phyloP scores from a whole-genome alignment of 2,329 filamentous ascomycete genomes.

The Diaporthe australafricana region DNA sequence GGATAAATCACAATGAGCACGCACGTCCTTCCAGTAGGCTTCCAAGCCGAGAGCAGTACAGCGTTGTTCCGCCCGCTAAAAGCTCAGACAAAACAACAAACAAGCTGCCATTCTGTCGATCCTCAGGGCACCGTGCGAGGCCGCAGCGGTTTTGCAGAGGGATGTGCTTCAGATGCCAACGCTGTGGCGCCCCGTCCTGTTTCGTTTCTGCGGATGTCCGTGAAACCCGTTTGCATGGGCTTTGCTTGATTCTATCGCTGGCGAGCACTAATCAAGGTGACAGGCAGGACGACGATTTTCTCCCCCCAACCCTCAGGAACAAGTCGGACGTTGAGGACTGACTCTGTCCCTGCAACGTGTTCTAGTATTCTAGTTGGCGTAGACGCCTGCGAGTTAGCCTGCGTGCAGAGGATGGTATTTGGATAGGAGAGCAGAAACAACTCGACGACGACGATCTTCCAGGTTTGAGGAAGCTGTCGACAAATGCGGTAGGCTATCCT shows the following conservation, averaged over 20 bases:
- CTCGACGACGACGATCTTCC: not conserved
- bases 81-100: conserved; percentile 7
- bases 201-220: conserved; percentile 17
- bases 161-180: not conserved
- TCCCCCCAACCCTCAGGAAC: not conserved
- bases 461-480: not conserved
- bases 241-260: not conserved
- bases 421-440: not conserved
- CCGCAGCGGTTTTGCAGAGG: not conserved
- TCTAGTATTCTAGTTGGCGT: too few species aligned
- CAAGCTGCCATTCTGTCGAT: not conserved
- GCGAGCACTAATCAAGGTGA: not conserved
- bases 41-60: not conserved
- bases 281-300: not conserved
- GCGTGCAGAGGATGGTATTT: not conserved
- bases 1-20: not conserved
- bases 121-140: not conserved
- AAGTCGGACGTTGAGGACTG: not conserved
- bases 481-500: conserved; percentile 2
- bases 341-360: not conserved
- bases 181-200: conserved; percentile 13
- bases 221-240: conserved; percentile 10
- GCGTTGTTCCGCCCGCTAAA: not conserved
- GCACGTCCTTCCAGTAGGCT: not conserved
- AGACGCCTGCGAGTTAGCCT: not conserved